Evolutionary conservation across 768 basidiomycete genomes (phyloP).

Genomic region (Lyophyllum atratum): DNA sequence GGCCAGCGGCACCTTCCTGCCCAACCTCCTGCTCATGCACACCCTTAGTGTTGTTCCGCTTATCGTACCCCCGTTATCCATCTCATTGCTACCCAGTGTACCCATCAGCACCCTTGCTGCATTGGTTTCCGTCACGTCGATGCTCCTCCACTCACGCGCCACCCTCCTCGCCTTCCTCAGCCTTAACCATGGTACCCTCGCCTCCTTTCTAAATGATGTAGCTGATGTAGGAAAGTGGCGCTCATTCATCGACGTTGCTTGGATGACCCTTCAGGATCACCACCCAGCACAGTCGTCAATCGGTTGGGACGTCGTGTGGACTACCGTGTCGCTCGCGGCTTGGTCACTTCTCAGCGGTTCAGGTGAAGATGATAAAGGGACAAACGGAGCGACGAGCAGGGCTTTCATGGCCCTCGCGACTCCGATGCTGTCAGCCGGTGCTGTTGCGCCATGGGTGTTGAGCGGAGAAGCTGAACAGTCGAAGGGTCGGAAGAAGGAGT

Average conservation of each 20-base stretch:
- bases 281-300: constrained; percentile 69
- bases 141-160: constrained; percentile 1
- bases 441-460: constrained; percentile 13
- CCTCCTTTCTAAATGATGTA: background rate
- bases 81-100: background rate
- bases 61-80: constrained; percentile 23
- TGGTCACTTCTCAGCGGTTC: constrained; percentile 29
- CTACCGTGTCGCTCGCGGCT: constrained; percentile 39
- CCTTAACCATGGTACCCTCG: background rate
- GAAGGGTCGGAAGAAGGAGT: background rate
- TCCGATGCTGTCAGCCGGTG: constrained; percentile 4
- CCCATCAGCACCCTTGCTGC: background rate
- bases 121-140: background rate
- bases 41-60: constrained; percentile 55
- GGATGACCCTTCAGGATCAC: constrained; percentile 45
- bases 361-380: background rate
- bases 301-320: constrained; percentile 67
- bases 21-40: constrained; percentile 65
- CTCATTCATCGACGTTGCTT: constrained; percentile 21
- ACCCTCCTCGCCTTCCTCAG: background rate
- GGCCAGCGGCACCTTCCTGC: constrained; percentile 44
- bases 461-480: background rate
- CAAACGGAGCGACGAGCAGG: background rate
- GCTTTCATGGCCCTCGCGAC: constrained; percentile 1
- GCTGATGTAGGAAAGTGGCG: constrained; percentile 20